These are phyloP conservation scores for Fraxinus sp. DNA, from an alignment of 305 asterid genomes.

Conservation along the genomic window DNA sequence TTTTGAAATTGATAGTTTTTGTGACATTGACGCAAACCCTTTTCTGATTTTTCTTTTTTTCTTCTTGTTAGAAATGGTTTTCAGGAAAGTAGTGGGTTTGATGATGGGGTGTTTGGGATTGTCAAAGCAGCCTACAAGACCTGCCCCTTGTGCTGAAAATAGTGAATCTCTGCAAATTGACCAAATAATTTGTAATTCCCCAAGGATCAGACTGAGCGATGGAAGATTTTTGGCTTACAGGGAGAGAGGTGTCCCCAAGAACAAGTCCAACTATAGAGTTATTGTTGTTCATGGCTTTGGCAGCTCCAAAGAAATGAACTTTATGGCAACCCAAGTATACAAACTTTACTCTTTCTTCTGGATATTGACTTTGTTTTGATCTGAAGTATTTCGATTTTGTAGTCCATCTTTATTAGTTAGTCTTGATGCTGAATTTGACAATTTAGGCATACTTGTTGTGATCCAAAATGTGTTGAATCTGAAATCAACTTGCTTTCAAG, in stretches of 20 bases:
- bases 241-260: conserved; percentile 81
- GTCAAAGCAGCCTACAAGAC: conserved; percentile 51
- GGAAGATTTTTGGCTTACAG: conserved; percentile 83
- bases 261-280: conserved; percentile 53
- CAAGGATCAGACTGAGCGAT: conserved; percentile 65
- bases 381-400: conserved; percentile 4
- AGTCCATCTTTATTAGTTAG: background rate
- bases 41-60: background rate
- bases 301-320: conserved; percentile 83
- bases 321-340: conserved; percentile 71
- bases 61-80: conserved; percentile 53
- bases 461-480: conserved; percentile 3
- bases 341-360: conserved; percentile 6
- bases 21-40: background rate
- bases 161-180: conserved; percentile 37
- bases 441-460: background rate
- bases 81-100: conserved; percentile 53
- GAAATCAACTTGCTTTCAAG: conserved; percentile 16
- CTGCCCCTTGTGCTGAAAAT: conserved; percentile 38
- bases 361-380: background rate
- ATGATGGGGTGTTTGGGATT: conserved; percentile 85
- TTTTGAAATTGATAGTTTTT: conserved; percentile 1
- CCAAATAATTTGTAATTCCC: conserved; percentile 23
- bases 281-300: conserved; percentile 88
- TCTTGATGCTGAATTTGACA: background rate